These are phyloP conservation scores for Coemansia sp. DNA, from an alignment of 192 early-diverging fungal species.

Conservation along the genomic window DNA sequence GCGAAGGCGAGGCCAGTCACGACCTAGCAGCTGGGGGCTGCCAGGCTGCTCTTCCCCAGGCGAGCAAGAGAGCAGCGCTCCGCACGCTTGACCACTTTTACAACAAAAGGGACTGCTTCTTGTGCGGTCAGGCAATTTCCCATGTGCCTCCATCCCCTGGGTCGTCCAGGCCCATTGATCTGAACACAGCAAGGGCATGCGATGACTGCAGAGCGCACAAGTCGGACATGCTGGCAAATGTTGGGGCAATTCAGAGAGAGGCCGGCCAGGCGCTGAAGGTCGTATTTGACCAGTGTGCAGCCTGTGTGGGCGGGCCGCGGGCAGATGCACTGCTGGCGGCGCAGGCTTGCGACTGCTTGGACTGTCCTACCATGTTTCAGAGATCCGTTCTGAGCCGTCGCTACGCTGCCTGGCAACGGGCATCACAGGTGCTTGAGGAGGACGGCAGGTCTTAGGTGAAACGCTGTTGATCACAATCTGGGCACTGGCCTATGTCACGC, in stretches of 20 bases:
- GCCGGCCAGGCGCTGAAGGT: conserved; percentile 6
- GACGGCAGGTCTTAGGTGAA: neutral
- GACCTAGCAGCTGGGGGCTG: neutral
- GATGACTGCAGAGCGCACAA: conserved; percentile 17
- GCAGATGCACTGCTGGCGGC: conserved; percentile 33
- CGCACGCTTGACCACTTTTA: conserved; percentile 49
- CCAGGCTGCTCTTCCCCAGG: neutral
- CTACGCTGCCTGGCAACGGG: conserved; percentile 18
- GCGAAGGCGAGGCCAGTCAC: neutral
- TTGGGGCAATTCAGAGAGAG: conserved; percentile 8
- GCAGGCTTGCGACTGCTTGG: conserved; percentile 30
- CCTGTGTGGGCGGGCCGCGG: conserved; percentile 31
- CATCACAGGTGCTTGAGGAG: neutral
- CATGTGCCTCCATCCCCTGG: neutral
- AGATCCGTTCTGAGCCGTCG: conserved; percentile 12
- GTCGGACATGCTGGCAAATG: conserved; percentile 8
- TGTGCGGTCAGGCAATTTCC: conserved; percentile 26
- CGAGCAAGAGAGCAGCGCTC: neutral
- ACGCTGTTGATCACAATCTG: no score
- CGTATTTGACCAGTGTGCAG: conserved; percentile 18
- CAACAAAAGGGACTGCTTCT: conserved; percentile 24
- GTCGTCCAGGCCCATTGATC: neutral
- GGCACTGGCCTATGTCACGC: neutral
- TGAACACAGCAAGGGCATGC: conserved; percentile 12
- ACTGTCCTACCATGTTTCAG: conserved; percentile 40